phyloP scores from a whole-genome alignment of 2,329 filamentous ascomycete species.

The Alternaria sp. region DNA sequence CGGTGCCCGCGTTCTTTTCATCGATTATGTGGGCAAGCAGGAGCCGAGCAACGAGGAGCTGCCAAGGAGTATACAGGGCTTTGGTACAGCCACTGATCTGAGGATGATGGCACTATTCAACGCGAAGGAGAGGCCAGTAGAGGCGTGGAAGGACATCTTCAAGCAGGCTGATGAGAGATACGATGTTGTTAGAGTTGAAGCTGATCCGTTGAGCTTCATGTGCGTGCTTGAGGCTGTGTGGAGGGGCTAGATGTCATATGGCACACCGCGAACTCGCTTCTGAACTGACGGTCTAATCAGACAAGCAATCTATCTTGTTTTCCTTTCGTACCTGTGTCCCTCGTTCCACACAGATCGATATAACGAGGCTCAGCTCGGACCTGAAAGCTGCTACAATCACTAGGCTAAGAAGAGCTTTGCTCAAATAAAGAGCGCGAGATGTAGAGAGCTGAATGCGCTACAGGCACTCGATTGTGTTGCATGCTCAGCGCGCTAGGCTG shows the following conservation, averaged over 20 bases:
- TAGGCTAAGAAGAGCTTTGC: not conserved
- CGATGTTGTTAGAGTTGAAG: conserved; percentile 45
- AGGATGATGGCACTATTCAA: conserved; percentile 62
- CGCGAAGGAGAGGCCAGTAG: conserved; percentile 56
- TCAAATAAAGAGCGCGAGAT: not conserved
- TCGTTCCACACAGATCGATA: not conserved
- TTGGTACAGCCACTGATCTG: conserved; percentile 55
- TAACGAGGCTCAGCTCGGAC: not conserved
- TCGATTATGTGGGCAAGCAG: conserved; percentile 48
- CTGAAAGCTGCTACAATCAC: not conserved
- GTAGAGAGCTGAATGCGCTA: not conserved
- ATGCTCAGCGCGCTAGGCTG: not conserved
- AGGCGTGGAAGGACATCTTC: conserved; percentile 59
- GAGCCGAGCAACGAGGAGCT: conserved; percentile 36
- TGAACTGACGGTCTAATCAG: too few relatives aligned
- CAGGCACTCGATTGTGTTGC: not conserved
- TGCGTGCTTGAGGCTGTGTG: conserved; percentile 42
- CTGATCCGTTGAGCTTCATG: conserved; percentile 35
- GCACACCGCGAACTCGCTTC: not conserved
- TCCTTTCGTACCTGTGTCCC: not conserved
- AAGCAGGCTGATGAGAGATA: conserved; percentile 57
- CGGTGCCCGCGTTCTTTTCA: conserved; percentile 58
- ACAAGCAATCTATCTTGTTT: not conserved
- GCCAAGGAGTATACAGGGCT: conserved; percentile 35
- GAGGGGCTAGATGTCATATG: conserved; percentile 15